Conservation (phyloP, 495 filamentous ascomycete genomes). For the Cudoniella acicularis region DNA sequence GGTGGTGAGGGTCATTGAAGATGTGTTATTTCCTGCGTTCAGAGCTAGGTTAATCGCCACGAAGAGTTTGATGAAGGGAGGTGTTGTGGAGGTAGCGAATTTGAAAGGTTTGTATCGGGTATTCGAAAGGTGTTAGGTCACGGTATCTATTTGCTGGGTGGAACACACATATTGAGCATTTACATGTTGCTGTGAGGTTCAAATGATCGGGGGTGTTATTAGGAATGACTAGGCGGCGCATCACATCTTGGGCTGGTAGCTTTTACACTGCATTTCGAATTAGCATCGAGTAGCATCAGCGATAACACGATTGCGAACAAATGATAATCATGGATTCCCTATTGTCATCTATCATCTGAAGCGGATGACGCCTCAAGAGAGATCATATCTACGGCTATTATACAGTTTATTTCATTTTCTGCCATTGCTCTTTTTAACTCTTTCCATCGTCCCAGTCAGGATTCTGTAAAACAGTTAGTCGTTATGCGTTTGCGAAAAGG, state of each 20-base stretch:
- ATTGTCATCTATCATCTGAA: constrained; percentile 24
- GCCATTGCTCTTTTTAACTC: constrained; percentile 15
- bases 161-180: background rate
- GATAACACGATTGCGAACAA: constrained; percentile 31
- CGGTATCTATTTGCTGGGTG: background rate
- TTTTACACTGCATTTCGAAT: background rate
- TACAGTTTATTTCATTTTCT: constrained; percentile 27
- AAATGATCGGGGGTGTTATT: background rate
- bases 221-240: background rate
- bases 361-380: constrained; percentile 16
- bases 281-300: background rate
- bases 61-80: constrained; percentile 63
- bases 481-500: background rate
- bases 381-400: constrained; percentile 23
- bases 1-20: constrained; percentile 60
- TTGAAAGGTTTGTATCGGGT: constrained; percentile 92
- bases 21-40: constrained; percentile 77
- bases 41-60: constrained; percentile 82
- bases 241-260: background rate
- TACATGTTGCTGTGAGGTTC: background rate
- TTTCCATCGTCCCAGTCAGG: constrained; percentile 29
- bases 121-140: constrained; percentile 83
- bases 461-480: constrained; percentile 22
- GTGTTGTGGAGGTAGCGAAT: constrained; percentile 86
- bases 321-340: constrained; percentile 1